phyloP scores from a whole-genome alignment of 805 yeast genomes.

The Candida piceae region DNA sequence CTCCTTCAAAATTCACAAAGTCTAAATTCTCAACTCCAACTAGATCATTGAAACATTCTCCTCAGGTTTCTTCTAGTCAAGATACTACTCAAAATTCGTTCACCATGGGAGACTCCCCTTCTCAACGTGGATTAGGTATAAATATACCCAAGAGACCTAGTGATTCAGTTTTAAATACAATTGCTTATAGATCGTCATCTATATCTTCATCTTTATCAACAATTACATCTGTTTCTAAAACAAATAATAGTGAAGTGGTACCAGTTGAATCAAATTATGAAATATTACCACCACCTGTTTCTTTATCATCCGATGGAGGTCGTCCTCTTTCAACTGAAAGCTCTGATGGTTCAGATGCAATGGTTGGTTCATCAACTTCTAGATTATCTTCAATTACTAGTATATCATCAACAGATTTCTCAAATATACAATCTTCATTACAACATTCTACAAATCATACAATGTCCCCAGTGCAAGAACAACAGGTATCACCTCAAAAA shows the following conservation, averaged over 20 bases:
- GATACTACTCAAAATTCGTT: neutral
- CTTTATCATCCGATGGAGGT: neutral
- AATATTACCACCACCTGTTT: neutral
- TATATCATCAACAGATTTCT: slow-evolving; percentile 17
- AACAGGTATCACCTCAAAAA: too few species aligned
- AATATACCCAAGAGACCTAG: slow-evolving; percentile 22
- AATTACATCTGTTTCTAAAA: slow-evolving; percentile 2
- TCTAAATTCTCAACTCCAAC: neutral
- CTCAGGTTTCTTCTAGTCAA: neutral
- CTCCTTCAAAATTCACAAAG: slow-evolving; percentile 5
- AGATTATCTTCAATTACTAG: slow-evolving; percentile 23
- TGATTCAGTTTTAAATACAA: slow-evolving; percentile 18
- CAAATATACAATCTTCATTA: slow-evolving; percentile 6
- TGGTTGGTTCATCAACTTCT: slow-evolving; percentile 12
- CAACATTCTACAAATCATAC: slow-evolving; percentile 1
- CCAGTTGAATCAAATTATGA: neutral
- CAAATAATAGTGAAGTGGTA: neutral
- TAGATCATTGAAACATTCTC: neutral
- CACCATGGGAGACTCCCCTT: neutral
- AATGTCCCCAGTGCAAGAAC: too few species aligned
- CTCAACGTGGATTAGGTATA: slow-evolving; percentile 21
- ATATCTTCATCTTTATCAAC: slow-evolving; percentile 8
- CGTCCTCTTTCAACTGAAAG: slow-evolving; percentile 18
- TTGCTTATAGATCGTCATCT: slow-evolving; percentile 9
- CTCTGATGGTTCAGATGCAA: slow-evolving; percentile 17